phyloP scores from a whole-genome alignment of 768 basidiomycete species.

The Fomitopsis serialis region DNA sequence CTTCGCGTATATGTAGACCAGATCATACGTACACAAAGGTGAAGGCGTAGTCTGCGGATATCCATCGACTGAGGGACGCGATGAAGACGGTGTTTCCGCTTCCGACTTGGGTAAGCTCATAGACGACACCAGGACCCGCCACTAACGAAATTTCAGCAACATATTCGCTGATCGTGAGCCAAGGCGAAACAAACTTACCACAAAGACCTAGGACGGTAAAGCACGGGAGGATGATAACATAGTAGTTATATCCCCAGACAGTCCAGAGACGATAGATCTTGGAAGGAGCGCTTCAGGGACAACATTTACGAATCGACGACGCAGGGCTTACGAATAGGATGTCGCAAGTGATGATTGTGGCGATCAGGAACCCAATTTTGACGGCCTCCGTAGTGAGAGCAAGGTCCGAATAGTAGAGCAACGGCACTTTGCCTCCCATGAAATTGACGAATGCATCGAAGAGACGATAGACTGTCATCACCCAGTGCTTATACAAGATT shows the following conservation, averaged over 20 bases:
- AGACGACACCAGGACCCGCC: neutral
- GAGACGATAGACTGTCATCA: neutral
- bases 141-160: neutral
- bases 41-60: neutral
- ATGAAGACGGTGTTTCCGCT: neutral
- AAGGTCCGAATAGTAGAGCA: neutral
- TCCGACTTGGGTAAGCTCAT: neutral
- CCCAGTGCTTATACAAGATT: neutral
- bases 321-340: neutral
- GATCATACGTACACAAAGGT: neutral
- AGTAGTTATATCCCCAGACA: constrained; percentile 1
- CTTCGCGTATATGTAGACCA: neutral
- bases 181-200: neutral
- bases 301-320: no score
- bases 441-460: constrained; percentile 1
- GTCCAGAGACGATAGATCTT: constrained; percentile 1
- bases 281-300: no score
- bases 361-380: constrained; percentile 1
- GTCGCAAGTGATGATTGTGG: neutral
- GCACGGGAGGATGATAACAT: neutral
- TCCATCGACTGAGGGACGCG: neutral
- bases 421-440: neutral
- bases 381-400: neutral
- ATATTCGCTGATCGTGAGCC: neutral
- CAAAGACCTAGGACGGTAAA: neutral